Evolutionary conservation across 176 grass and related monocot species (phyloP).

Genomic region (Alloteropsis semialata): DNA sequence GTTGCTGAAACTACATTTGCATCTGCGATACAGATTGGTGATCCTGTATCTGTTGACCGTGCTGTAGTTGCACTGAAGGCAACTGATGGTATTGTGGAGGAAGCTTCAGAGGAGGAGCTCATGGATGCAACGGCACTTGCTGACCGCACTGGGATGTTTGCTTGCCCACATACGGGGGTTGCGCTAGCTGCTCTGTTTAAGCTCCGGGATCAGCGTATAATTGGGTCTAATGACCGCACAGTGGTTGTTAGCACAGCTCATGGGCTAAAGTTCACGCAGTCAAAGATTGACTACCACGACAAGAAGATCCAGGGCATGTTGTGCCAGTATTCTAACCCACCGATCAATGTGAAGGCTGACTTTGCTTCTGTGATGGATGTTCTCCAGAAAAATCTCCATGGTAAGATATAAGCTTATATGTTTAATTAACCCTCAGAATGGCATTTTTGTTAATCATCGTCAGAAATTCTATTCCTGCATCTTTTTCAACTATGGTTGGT

Average conservation of each 20-base stretch:
- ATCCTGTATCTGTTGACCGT: conserved; percentile 70
- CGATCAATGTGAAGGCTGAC: conserved; percentile 60
- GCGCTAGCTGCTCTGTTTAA: conserved; percentile 71
- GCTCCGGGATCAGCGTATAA: conserved; percentile 54
- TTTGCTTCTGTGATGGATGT: conserved; percentile 85
- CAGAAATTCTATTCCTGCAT: conserved; percentile 25
- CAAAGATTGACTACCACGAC: conserved; percentile 76
- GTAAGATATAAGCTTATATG: conserved; percentile 40
- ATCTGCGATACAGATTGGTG: conserved; percentile 78
- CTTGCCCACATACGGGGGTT: conserved; percentile 73
- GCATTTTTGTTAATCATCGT: conserved; percentile 23
- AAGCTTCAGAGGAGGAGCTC: conserved; percentile 80
- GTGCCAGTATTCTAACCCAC: conserved; percentile 63
- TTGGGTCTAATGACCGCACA: conserved; percentile 60
- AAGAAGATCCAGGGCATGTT: conserved; percentile 62
- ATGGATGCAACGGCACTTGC: conserved; percentile 73
- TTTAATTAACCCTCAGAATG: conserved; percentile 20
- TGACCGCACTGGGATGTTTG: conserved; percentile 75
- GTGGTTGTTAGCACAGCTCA: conserved; percentile 83
- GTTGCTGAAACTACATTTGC: conserved; percentile 63
- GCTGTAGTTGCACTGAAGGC: conserved; percentile 59
- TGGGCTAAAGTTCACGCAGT: conserved; percentile 78
- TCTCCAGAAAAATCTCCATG: conserved; percentile 57
- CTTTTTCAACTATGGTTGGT: conserved; percentile 24
- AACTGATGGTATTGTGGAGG: conserved; percentile 63